Evolutionary conservation across 805 yeast species (phyloP), one percentile per base, ranked within the genome.

Genomic region (Torulaspora quercuum): DNA sequence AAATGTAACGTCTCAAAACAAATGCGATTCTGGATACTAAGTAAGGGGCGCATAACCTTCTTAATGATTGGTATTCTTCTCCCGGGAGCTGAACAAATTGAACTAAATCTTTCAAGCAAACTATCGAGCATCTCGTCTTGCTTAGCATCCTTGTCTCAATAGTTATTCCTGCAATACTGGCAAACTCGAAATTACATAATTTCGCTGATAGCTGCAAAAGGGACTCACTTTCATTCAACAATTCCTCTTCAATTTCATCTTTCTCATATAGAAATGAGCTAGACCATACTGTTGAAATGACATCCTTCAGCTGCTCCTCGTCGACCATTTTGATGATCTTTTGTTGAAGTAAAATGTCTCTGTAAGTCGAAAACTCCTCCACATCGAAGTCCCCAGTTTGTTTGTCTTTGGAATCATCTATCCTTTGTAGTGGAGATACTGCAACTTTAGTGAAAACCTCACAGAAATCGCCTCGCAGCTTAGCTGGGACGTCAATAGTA

Each of bases 131-230:
- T 5, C 55, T 44, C 8, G 64, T 62, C 40, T 81, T 74, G 1
- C 72, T 58, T 14, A 69, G 56, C 7, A 66, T 50, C 1, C 48
- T 49, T 1, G 80, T 56, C 3, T 73, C 70, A 24, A 70, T 69
- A 0, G 90, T 81, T 0, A 84, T 69, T 1, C 92, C 92, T 48
- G 71, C 76, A n/a, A 72, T 64, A 6, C 69, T 68, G 7, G 69
- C 71, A 37, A 73, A 69, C 9, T 70, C 61, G 40, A 72, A 72
- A 1, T 52, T 38, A 3, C 69, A 55, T 3, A 79, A 49, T 7
- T 50, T 54, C 7, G 54, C 43, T 2, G 75, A 57, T 4, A 73
- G 61, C 8, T 64, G 68, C 3, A 54, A 51, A 3, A 71, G 57
- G 1, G 54, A 40, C 3, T 52, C 54, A 14, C 52, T 46, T 18